Base-by-base conservation (phyloP, 352 stramenopile genomes). In the Globisporangium parvum region DNA sequence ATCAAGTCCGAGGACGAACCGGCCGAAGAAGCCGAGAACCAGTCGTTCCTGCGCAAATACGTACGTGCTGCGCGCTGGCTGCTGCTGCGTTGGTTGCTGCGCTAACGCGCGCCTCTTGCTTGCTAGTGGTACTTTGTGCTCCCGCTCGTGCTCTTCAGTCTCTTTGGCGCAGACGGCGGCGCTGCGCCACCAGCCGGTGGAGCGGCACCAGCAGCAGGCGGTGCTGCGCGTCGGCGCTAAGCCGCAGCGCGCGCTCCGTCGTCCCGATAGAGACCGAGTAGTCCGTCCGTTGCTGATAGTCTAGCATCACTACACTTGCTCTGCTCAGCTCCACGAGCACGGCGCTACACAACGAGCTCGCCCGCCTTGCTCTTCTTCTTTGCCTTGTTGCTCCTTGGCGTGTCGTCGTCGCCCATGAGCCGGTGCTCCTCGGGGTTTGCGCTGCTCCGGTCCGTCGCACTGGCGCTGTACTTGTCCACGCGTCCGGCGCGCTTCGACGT, bases 21-120 rank as follows among this genome's bases (percentile, higher is more conserved):
- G 20, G 45, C 67, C 0, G 68, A 80, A 44, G 79, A 90, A 48
- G 48, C 42, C 17, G 77, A 91, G 50, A 84, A 57, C 53, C 83
- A 86, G 67, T 91, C 79, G 39, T 86, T 93, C 69, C 62, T 93
- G 55, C 80, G 83, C 59, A 80, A 80, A 85, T 93, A 93, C 59
- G 83, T 93, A 82, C 54, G 80, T 86, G 20, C 11, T 46, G n/a
- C n/a, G n/a, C n/a, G n/a, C n/a, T n/a, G n/a, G n/a, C n/a, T n/a
- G n/a, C n/a, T n/a, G n/a, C n/a, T n/a, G n/a, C n/a, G n/a, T n/a
- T n/a, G n/a, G n/a, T n/a, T n/a, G n/a, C n/a, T n/a, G n/a, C n/a
- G n/a, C 17, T 37, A 8, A 15, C 20, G 12, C 4, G n/a, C n/a
- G n/a, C n/a, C 57, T 51, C 28, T 17, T 51, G 55, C 24, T 62